Conservation (phyloP, 805 yeast genomes). For the Priceomyces haplophilus region DNA sequence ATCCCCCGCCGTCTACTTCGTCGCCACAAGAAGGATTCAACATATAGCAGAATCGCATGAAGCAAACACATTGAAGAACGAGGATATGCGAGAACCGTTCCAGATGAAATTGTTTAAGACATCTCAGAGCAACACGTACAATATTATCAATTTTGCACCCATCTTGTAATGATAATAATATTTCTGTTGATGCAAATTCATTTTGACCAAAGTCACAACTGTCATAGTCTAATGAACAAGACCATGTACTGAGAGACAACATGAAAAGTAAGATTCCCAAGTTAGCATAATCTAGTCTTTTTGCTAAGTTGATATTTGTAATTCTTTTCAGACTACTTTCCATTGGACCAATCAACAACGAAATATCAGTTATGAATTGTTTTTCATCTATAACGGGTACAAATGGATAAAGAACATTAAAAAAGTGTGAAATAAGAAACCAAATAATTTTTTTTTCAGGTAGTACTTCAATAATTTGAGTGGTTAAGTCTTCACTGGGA, state of each 20-base stretch:
- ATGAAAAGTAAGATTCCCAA: conserved; percentile 33
- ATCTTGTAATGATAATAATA: not conserved
- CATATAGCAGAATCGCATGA: conserved; percentile 46
- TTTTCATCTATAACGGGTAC: conserved; percentile 62
- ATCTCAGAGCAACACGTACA: not conserved
- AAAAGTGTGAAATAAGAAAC: conserved; percentile 30
- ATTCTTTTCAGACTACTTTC: conserved; percentile 18
- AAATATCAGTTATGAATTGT: conserved; percentile 40
- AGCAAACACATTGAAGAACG: conserved; percentile 49
- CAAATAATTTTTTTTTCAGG: conserved; percentile 25
- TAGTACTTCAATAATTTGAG: conserved; percentile 38
- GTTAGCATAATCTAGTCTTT: conserved; percentile 30
- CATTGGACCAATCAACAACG: conserved; percentile 40
- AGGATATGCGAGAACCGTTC: conserved; percentile 26
- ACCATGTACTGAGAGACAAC: conserved; percentile 10
- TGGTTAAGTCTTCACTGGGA: not conserved
- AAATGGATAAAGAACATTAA: conserved; percentile 55
- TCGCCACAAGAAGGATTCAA: conserved; percentile 49
- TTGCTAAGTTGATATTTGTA: conserved; percentile 19
- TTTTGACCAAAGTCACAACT: not conserved
- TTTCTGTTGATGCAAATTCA: not conserved
- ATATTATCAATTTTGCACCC: not conserved
- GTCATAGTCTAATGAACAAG: not conserved
- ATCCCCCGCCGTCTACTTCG: conserved; percentile 52
- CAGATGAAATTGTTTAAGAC: not conserved